A percentile compares a stretch with the other conserved stretches of the same genome.
These are phyloP conservation scores for Glomus cerebriforme DNA, from an alignment of 192 early-diverging fungal species.

Conservation along the genomic window DNA sequence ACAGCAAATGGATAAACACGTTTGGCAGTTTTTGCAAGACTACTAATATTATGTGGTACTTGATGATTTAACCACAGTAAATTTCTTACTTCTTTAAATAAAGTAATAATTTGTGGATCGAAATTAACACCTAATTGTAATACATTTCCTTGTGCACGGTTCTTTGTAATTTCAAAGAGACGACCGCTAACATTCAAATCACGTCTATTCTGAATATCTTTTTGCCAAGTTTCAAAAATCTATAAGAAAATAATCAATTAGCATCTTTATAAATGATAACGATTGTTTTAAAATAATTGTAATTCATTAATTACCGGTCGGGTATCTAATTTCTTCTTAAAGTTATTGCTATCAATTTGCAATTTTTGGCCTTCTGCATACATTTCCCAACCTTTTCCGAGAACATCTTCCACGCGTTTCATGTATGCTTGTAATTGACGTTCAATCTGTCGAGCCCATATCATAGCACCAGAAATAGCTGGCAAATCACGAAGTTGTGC, in stretches of 20 bases:
- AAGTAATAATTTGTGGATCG: conserved; percentile 89
- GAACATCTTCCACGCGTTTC: conserved; percentile 96
- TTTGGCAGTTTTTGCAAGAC: conserved; percentile 93
- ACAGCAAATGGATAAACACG: conserved; percentile 98
- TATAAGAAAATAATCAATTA: background rate
- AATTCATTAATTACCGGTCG: conserved; percentile 44
- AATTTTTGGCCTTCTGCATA: conserved; percentile 97
- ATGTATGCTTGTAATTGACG: conserved; percentile 94
- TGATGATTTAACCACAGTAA: conserved; percentile 94
- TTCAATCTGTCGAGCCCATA: conserved; percentile 98
- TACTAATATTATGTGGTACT: conserved; percentile 88
- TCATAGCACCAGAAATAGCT: conserved; percentile 89
- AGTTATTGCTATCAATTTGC: conserved; percentile 81
- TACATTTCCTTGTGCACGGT: conserved; percentile 69
- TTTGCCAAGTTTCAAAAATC: conserved; percentile 91
- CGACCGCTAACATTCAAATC: conserved; percentile 85
- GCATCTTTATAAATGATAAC: background rate
- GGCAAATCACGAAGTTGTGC: conserved; percentile 91
- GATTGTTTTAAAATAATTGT: background rate
- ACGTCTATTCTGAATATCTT: conserved; percentile 75
- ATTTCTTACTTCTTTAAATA: conserved; percentile 99
- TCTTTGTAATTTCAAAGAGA: conserved; percentile 86
- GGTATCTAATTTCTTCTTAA: conserved; percentile 94
- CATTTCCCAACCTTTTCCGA: conserved; percentile 95
- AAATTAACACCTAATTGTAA: conserved; percentile 91